Evolutionary conservation across 164 flowering plant genomes (phyloP).

Genomic region (Brasenia schreberi): DNA sequence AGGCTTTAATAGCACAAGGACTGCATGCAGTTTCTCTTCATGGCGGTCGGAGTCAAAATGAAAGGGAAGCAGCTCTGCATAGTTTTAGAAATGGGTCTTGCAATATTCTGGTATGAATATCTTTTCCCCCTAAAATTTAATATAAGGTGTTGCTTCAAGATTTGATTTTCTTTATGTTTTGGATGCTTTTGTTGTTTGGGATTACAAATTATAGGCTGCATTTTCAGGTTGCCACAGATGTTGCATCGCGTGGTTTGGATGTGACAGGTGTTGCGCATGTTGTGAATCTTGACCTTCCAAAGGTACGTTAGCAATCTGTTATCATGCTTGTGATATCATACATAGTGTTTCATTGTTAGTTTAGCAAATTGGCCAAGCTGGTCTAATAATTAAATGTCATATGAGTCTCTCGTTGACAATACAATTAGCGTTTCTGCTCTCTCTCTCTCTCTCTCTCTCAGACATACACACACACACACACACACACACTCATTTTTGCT

Average conservation of each 20-base stretch:
- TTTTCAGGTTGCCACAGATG: slow-evolving; percentile 64
- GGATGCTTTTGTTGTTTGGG: no score
- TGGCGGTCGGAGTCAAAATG: slow-evolving; percentile 65
- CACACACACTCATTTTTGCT: no score
- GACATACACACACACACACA: no score
- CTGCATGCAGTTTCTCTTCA: slow-evolving; percentile 57
- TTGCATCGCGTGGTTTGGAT: slow-evolving; percentile 71
- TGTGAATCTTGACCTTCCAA: slow-evolving; percentile 58
- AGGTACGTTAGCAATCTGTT: slow-evolving; percentile 22
- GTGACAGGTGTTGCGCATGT: slow-evolving; percentile 65
- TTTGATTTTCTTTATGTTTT: no score
- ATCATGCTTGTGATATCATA: neutral
- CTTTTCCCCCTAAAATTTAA: neutral
- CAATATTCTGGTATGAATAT: slow-evolving; percentile 36
- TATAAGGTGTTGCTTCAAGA: no score
- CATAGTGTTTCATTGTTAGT: neutral
- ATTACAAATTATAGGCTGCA: neutral
- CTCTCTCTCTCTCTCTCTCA: no score
- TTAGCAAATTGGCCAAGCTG: neutral
- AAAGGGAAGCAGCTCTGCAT: slow-evolving; percentile 53
- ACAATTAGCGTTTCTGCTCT: no score
- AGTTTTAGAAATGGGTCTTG: slow-evolving; percentile 48
- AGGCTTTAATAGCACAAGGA: slow-evolving; percentile 51
- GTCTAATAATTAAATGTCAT: neutral
- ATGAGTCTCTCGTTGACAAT: neutral